phyloP scores from a whole-genome alignment of 164 flowering plant species.

The Dillenia suffruticosa region DNA sequence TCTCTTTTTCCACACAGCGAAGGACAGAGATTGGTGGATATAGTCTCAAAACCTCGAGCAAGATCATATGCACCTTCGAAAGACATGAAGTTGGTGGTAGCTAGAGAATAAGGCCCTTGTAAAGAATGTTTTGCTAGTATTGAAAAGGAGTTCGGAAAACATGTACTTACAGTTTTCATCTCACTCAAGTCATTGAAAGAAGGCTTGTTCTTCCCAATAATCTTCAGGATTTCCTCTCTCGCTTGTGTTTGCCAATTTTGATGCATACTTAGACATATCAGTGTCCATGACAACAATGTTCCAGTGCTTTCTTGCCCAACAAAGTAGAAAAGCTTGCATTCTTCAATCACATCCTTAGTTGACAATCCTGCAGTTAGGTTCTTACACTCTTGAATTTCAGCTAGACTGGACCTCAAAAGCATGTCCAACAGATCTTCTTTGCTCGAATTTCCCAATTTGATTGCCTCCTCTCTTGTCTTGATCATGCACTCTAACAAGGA shows the following conservation, averaged over 20 bases:
- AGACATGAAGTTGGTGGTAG: neutral
- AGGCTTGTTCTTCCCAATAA: slow-evolving; percentile 10
- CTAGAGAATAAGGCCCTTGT: neutral
- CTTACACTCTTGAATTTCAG: neutral
- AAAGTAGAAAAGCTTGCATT: slow-evolving; percentile 30
- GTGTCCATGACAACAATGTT: slow-evolving; percentile 18
- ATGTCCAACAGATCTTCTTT: slow-evolving; percentile 18
- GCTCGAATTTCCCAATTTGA: slow-evolving; percentile 14
- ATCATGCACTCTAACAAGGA: slow-evolving; percentile 13
- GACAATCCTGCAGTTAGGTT: slow-evolving; percentile 3
- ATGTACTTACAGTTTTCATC: slow-evolving; percentile 24
- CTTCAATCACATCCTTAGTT: slow-evolving; percentile 28
- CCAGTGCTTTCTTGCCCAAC: slow-evolving; percentile 21
- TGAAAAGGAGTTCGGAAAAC: neutral
- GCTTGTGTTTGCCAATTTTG: slow-evolving; percentile 15
- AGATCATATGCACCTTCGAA: slow-evolving; percentile 19
- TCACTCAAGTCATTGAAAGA: slow-evolving; percentile 10
- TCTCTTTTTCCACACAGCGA: slow-evolving; percentile 5
- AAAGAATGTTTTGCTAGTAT: neutral
- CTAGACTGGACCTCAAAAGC: slow-evolving; percentile 15
- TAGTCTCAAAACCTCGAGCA: slow-evolving; percentile 23
- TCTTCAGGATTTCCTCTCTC: slow-evolving; percentile 7
- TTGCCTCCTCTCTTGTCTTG: slow-evolving; percentile 13
- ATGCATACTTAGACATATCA: slow-evolving; percentile 4
- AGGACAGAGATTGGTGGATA: slow-evolving; percentile 10